Evolutionary conservation across 306 rosid genomes (phyloP).

Genomic region (Ceratonia siliqua): DNA sequence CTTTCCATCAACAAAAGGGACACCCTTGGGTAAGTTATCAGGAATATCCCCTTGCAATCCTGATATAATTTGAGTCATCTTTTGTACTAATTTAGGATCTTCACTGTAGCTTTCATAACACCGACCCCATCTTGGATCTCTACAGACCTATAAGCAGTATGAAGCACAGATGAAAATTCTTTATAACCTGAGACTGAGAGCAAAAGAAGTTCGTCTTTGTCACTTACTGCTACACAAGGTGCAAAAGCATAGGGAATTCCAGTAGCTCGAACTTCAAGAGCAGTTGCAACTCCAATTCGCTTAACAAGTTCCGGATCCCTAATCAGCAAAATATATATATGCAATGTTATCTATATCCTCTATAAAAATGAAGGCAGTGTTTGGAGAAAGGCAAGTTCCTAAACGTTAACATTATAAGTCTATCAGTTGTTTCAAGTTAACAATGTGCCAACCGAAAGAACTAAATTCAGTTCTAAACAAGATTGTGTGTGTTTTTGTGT

Average conservation of each 20-base stretch:
- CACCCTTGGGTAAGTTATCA: slow-evolving; percentile 34
- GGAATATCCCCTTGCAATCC: slow-evolving; percentile 47
- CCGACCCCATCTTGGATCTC: slow-evolving; percentile 53
- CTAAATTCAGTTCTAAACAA: background rate
- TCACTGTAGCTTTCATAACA: slow-evolving; percentile 51
- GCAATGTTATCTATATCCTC: background rate
- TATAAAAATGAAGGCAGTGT: background rate
- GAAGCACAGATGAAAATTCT: background rate
- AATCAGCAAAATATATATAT: background rate
- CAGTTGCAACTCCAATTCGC: slow-evolving; percentile 46
- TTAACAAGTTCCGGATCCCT: slow-evolving; percentile 44
- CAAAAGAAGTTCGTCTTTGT: background rate
- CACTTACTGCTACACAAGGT: slow-evolving; percentile 42
- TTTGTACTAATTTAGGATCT: slow-evolving; percentile 41
- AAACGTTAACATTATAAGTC: too few relatives aligned
- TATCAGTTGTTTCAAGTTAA: background rate
- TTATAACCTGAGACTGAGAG: background rate
- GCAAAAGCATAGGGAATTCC: slow-evolving; percentile 46
- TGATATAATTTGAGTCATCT: slow-evolving; percentile 39
- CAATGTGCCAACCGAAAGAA: background rate
- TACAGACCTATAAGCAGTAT: slow-evolving; percentile 35
- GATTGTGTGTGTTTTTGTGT: background rate
- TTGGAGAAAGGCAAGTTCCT: background rate
- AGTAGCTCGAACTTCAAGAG: slow-evolving; percentile 47
- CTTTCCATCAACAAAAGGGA: slow-evolving; percentile 44